Base-by-base conservation (phyloP, 164 flowering plant species). In the Tetracentron sinense region DNA sequence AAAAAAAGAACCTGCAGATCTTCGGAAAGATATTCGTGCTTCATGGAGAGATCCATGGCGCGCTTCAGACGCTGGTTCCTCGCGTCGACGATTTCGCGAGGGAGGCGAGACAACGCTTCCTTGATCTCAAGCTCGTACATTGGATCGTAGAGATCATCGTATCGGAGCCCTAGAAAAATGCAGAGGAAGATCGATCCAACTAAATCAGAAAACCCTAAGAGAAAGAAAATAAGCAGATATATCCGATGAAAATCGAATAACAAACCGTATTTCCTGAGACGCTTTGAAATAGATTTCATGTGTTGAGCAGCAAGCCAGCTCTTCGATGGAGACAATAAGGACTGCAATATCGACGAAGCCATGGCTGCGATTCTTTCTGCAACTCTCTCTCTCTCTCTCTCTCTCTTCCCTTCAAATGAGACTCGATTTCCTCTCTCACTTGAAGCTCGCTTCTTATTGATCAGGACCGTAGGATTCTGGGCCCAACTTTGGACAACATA, bases 41-140 rank as follows among this genome's bases (percentile, higher is more conserved):
- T 94, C 99, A 94, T 82, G 63, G 99, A 94, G 33, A 94, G 90
- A 81, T 94, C 97, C 79, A 91, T 82, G 67, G 99, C 99, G 22
- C 99, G 90, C 79, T 86, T 85, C 53, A 94, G 81, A n/a, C 99
- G 93, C 77, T 89, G 96, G 63, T 77, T 74, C 66, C 99, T 83
- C 0, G 99, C 99, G 52, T 91, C 96, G 11, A 94, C 93, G 49
- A 94, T 68, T 72, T 87, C 97, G 7, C 88, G 79, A 22, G 99
- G 99, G 7, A 94, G 83, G 49, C 97, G 93, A 72, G 75, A 69
- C 42, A 91, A 69, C 0, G 99, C 97, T 69, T 89, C 97, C 82
- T 86, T 85, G 20, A 94, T 78, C 68, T 94, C 99, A 77, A 89
- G 56, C 74, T 91, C 96, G 60, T 78, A 76, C 72, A 61, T 65